Conservation (phyloP, 208 protist genomes). For the Kentomonas sorsogonicus region DNA sequence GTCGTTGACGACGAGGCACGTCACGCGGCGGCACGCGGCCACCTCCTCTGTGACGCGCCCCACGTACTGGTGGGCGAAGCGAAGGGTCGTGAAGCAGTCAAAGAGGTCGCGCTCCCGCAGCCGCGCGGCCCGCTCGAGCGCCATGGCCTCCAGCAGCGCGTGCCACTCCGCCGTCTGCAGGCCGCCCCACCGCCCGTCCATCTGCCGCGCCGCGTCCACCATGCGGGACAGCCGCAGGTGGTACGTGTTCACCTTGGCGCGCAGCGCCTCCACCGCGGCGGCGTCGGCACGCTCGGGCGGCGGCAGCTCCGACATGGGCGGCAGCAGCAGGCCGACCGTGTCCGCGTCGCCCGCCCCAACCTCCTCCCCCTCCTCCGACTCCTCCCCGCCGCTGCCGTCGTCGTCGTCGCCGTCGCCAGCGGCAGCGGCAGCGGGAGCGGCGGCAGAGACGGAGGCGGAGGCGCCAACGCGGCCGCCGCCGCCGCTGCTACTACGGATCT, state of each 20-base stretch:
- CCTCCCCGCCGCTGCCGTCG: too few species aligned
- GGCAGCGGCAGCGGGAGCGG: too few species aligned
- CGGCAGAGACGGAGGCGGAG: too few species aligned
- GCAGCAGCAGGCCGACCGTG: constrained; percentile 17
- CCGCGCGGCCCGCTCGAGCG: constrained; percentile 24
- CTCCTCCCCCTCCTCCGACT: too few species aligned
- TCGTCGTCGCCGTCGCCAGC: too few species aligned
- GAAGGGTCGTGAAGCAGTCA: constrained; percentile 44
- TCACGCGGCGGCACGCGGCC: constrained; percentile 33
- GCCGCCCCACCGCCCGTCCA: constrained; percentile 40
- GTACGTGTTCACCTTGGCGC: constrained; percentile 26
- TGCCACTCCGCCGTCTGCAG: constrained; percentile 31
- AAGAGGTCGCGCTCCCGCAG: constrained; percentile 33
- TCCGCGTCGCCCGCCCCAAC: constrained; percentile 3
- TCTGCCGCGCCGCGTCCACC: constrained; percentile 19
- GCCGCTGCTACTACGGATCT: too few species aligned
- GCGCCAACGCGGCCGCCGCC: too few species aligned
- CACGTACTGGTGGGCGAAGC: constrained; percentile 38
- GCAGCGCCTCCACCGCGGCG: constrained; percentile 26
- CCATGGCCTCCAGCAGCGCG: constrained; percentile 39
- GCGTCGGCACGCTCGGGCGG: constrained; percentile 27
- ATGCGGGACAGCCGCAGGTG: constrained; percentile 23
- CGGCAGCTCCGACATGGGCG: constrained; percentile 34
- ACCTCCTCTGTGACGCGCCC: constrained; percentile 29
- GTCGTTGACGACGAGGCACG: constrained; percentile 45